Conservation (phyloP, 2,329 filamentous ascomycete genomes). For the Metarhizium guizhouense region DNA sequence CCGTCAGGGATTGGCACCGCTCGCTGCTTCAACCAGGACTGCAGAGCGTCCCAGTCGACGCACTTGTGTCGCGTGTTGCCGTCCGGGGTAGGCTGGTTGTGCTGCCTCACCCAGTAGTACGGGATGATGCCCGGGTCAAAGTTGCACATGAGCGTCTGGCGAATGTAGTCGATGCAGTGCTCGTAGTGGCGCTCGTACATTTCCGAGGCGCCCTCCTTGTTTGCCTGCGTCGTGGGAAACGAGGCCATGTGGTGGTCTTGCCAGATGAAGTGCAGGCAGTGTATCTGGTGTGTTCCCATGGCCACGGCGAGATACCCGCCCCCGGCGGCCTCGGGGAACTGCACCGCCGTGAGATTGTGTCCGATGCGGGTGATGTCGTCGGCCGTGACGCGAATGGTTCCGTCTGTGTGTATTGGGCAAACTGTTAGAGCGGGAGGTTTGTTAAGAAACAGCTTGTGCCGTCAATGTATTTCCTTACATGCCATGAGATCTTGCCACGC, state of each 20-base stretch:
- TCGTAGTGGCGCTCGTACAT: conserved; percentile 8
- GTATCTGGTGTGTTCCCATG: conserved; percentile 6
- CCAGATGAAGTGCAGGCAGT: conserved; percentile 7
- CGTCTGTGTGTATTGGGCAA: not conserved
- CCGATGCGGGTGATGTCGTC: conserved; percentile 1
- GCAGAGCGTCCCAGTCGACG: conserved; percentile 6
- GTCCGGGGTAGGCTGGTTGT: conserved; percentile 6
- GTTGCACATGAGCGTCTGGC: conserved; percentile 29
- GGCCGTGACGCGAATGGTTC: conserved; percentile 2
- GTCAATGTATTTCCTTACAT: not conserved
- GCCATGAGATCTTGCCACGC: conserved; percentile 2
- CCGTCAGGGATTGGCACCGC: conserved; percentile 5
- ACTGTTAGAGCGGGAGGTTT: no score
- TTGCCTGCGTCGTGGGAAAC: not conserved
- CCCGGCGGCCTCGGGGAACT: conserved; percentile 3
- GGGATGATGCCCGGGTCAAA: conserved; percentile 7
- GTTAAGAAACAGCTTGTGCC: no score
- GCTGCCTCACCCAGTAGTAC: conserved; percentile 6
- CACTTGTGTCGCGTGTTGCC: conserved; percentile 7
- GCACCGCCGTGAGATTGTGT: conserved; percentile 4
- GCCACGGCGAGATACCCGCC: conserved; percentile 5
- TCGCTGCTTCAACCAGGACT: conserved; percentile 4
- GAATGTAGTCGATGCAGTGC: conserved; percentile 31
- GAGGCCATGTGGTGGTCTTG: conserved; percentile 5
- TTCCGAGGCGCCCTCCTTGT: conserved; percentile 1